Evolutionary conservation across 2,329 filamentous ascomycete genomes (phyloP).

Genomic region (Talaromyces verruculosus): DNA sequence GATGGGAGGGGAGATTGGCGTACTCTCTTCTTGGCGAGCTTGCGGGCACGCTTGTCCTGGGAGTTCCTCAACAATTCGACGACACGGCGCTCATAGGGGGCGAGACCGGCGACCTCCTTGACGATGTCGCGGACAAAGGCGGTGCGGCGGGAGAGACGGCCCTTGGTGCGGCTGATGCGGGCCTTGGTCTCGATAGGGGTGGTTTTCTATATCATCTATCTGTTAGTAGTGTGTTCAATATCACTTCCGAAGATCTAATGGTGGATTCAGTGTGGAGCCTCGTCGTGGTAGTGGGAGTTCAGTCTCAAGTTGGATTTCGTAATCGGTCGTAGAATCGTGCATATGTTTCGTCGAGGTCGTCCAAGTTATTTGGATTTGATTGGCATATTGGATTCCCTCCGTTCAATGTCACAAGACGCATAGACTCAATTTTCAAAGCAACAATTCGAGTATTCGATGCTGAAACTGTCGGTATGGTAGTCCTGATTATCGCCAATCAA

Average conservation of each 20-base stretch:
- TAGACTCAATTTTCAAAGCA: background rate
- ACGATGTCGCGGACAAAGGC: slow-evolving; percentile 96
- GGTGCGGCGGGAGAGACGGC: slow-evolving; percentile 93
- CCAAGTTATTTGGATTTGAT: background rate
- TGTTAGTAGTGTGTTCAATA: slow-evolving; percentile 1
- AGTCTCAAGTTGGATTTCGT: background rate
- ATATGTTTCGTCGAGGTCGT: background rate
- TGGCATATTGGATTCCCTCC: background rate
- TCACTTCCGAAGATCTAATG: background rate
- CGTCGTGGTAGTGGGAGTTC: background rate
- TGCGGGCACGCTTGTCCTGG: slow-evolving; percentile 98
- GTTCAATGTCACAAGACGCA: background rate
- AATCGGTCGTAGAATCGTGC: background rate
- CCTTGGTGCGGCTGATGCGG: slow-evolving; percentile 83
- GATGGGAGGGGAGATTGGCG: no score
- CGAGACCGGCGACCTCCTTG: slow-evolving; percentile 95
- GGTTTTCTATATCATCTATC: slow-evolving; percentile 64
- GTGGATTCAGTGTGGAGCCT: background rate
- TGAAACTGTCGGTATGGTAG: background rate
- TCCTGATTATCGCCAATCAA: background rate
- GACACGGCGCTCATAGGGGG: slow-evolving; percentile 95
- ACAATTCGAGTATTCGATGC: background rate
- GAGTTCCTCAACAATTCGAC: slow-evolving; percentile 98
- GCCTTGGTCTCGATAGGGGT: slow-evolving; percentile 73
- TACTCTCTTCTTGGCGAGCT: slow-evolving; percentile 99